phyloP scores from a whole-genome alignment of 2,329 filamentous ascomycete genomes.

The Aulographum hederae region DNA sequence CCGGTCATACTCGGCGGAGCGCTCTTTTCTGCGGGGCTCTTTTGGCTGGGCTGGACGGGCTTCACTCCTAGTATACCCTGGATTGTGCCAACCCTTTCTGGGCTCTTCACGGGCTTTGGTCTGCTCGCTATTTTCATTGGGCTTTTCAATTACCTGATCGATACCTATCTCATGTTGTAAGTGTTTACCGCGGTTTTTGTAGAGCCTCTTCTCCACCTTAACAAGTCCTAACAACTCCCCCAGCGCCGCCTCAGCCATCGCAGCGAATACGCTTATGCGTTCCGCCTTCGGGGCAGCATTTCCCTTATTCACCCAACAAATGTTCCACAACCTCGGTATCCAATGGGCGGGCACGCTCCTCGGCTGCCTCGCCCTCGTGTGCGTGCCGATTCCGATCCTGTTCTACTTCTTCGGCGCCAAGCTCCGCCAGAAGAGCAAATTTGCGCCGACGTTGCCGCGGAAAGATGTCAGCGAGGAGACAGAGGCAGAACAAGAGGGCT shows the following conservation, averaged over 20 bases:
- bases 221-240: conserved; percentile 23
- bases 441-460: conserved; percentile 46
- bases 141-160: conserved; percentile 31
- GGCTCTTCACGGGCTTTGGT: conserved; percentile 19
- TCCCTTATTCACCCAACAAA: conserved; percentile 66
- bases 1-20: conserved; percentile 20
- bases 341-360: conserved; percentile 61
- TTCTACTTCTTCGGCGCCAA: conserved; percentile 62
- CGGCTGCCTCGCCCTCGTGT: conserved; percentile 56
- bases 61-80: conserved; percentile 15
- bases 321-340: conserved; percentile 52
- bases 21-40: conserved; percentile 21
- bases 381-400: conserved; percentile 64
- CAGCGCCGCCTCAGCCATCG: conserved; percentile 56
- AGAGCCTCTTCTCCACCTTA: conserved; percentile 27
- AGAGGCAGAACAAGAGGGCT: conserved; percentile 10
- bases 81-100: conserved; percentile 22
- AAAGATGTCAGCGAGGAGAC: conserved; percentile 26
- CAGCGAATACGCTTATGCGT: conserved; percentile 64
- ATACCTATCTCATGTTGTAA: conserved; percentile 50
- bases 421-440: conserved; percentile 53
- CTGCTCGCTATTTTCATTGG: conserved; percentile 48
- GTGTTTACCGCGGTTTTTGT: too few relatives aligned
- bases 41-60: conserved; percentile 23
- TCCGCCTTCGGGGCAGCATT: conserved; percentile 63